Evolutionary conservation across 306 rosid species (phyloP).

Genomic region (Betula pendula): DNA sequence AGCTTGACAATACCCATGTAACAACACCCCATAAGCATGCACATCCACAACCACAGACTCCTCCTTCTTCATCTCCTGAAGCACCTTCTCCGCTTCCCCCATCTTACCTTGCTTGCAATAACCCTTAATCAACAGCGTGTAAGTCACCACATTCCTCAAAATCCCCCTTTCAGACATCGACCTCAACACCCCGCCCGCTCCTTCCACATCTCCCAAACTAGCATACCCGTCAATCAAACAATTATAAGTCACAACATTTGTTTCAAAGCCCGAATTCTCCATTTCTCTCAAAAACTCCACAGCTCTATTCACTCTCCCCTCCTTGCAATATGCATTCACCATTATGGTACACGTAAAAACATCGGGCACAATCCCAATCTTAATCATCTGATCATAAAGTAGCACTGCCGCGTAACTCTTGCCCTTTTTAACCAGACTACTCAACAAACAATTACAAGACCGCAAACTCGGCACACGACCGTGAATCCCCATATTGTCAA

Average conservation of each 20-base stretch:
- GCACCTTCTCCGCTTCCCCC: conserved; percentile 68
- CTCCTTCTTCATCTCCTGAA: conserved; percentile 49
- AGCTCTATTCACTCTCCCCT: conserved; percentile 52
- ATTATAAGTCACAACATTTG: conserved; percentile 67
- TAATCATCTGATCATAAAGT: conserved; percentile 58
- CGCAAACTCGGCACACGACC: conserved; percentile 60
- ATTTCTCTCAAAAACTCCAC: conserved; percentile 46
- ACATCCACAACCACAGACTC: conserved; percentile 54
- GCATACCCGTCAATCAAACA: conserved; percentile 68
- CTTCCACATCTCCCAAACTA: conserved; percentile 50
- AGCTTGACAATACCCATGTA: conserved; percentile 65
- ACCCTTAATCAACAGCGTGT: conserved; percentile 64
- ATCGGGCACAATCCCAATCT: conserved; percentile 62
- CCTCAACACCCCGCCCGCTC: conserved; percentile 47
- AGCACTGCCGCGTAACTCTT: conserved; percentile 41
- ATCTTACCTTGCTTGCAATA: conserved; percentile 51
- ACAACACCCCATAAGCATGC: conserved; percentile 57
- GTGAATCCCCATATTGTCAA: conserved; percentile 64
- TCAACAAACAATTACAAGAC: conserved; percentile 75
- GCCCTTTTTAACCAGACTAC: conserved; percentile 49
- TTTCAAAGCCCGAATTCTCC: conserved; percentile 60
- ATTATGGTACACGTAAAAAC: conserved; percentile 60
- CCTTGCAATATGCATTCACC: conserved; percentile 62
- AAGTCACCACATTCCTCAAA: conserved; percentile 53
- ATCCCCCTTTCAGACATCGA: conserved; percentile 60